Percentiles rank a stretch among this genome's conserved stretches.
These are phyloP conservation scores for Cryptosporidium meleagridis DNA, from an alignment of 169 alveolate genomes.

Conservation along the genomic window DNA sequence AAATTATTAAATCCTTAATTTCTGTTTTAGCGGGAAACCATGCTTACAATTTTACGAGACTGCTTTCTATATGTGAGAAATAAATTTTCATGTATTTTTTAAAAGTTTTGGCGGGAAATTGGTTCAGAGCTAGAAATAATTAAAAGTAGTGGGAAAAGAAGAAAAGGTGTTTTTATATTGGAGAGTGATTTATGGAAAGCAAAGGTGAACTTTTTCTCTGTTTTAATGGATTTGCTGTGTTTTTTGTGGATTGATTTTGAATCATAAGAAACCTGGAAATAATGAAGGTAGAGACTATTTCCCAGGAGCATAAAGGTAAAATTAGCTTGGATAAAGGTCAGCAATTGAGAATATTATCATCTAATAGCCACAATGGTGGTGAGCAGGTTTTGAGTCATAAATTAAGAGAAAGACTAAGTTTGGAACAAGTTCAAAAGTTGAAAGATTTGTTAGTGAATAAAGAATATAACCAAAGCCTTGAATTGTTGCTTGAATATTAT, in stretches of 20 bases:
- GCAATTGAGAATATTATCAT: neutral
- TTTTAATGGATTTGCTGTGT: neutral
- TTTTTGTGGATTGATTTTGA: neutral
- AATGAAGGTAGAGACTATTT: neutral
- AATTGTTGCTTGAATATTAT: constrained; percentile 8
- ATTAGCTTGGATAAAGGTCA: neutral
- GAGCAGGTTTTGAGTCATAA: neutral
- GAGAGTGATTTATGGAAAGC: neutral
- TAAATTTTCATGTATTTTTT: neutral
- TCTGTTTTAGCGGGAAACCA: constrained; percentile 1
- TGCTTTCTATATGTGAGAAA: constrained; percentile 5
- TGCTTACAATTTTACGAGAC: constrained; percentile 15
- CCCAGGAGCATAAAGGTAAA: neutral
- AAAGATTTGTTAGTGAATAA: neutral
- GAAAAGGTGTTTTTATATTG: neutral
- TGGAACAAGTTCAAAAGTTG: neutral
- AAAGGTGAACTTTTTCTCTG: neutral
- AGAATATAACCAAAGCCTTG: constrained; percentile 16
- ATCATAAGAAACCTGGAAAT: neutral
- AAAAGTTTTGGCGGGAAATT: neutral
- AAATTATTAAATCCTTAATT: neutral
- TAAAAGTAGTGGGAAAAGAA: neutral
- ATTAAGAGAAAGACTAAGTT: neutral
- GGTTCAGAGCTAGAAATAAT: neutral
- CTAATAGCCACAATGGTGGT: neutral